Evolutionary conservation across 2,329 filamentous ascomycete species (phyloP), one percentile per base, ranked within the genome.

Genomic region (Herpomyces periplanetae): DNA sequence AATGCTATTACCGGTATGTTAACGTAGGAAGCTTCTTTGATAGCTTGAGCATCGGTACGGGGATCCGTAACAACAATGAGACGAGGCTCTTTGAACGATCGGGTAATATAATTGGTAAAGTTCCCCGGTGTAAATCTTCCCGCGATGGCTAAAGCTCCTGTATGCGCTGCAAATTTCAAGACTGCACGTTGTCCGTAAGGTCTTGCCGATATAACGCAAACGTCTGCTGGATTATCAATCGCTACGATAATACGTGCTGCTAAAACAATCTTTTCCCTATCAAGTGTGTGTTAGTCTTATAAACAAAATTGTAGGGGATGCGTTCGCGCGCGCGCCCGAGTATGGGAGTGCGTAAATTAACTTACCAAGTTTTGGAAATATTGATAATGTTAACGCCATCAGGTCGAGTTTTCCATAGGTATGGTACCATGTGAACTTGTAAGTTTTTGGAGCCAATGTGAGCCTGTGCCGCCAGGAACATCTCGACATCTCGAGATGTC

Each of bases 81-180:
- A 47, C 84, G 84, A 42, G 80, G 80, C 57, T 96, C 80, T 63
- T 88, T 88, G 71, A 96, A 96, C 31, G 80, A 91, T 41, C 80
- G 75, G 47, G 84, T 96, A 64, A 96, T 96, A 65, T 96, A 96
- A 62, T 96, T 96, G 58, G 80, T 96, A 64, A 96, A 96, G 49
- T 75, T 87, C 66, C 80, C 80, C 44, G 80, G 80, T 42, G 80
- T 96, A 65, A 96, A 96, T 45, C 80, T 80, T 52, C 80, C 80
- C 39, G 80, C 84, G 40, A 96, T 96, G 45, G 80, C 66, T 39
- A 71, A 66, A 39, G 84, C 73, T 43, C 80, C 80, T 32, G 80
- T 96, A 64, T 96, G 80, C 30, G 71, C 53, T 38, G 80, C 80
- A 53, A 96, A 96, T 64, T 96, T 96, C 44, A 96, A 66, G 41